Conservation (phyloP, 78 protist genomes). For the Cavenderia fasciculata region DNA sequence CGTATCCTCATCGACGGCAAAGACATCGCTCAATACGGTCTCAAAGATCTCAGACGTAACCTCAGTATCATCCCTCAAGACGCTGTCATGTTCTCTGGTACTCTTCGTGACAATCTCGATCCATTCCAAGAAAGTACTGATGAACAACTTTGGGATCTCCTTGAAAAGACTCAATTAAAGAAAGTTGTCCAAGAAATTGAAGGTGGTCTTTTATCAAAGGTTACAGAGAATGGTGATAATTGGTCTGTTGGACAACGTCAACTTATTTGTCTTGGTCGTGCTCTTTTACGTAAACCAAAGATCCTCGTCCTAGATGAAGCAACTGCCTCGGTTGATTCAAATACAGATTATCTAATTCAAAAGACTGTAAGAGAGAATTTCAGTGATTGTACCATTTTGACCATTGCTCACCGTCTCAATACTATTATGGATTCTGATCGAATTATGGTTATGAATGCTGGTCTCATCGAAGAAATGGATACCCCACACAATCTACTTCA, state of each 20-base stretch:
- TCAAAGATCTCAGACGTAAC: conserved; percentile 79
- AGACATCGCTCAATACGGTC: conserved; percentile 74
- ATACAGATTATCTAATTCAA: conserved; percentile 90
- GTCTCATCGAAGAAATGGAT: conserved; percentile 74
- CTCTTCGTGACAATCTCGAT: conserved; percentile 93
- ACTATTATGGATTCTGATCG: conserved; percentile 92
- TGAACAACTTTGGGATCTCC: conserved; percentile 75
- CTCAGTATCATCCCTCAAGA: conserved; percentile 96
- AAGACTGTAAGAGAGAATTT: conserved; percentile 76
- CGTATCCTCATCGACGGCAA: conserved; percentile 79
- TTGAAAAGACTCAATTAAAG: conserved; percentile 80
- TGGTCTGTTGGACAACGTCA: conserved; percentile 95
- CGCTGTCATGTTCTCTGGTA: conserved; percentile 91
- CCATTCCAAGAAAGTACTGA: conserved; percentile 86
- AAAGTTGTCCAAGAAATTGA: conserved; percentile 2
- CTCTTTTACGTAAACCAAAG: conserved; percentile 75
- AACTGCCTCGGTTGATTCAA: conserved; percentile 90
- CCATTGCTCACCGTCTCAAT: conserved; percentile 94
- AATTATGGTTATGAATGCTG: conserved; percentile 79
- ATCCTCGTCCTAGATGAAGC: conserved; percentile 94
- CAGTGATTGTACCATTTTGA: conserved; percentile 72
- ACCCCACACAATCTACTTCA: conserved; percentile 50
- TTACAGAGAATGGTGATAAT: conserved; percentile 90
- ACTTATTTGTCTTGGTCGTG: conserved; percentile 95
- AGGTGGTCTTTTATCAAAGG: conserved; percentile 49